A percentile compares a stretch with the other conserved stretches of the same genome.
phyloP scores from a whole-genome alignment of 176 grass and related monocot species.

The Olyra latifolia region DNA sequence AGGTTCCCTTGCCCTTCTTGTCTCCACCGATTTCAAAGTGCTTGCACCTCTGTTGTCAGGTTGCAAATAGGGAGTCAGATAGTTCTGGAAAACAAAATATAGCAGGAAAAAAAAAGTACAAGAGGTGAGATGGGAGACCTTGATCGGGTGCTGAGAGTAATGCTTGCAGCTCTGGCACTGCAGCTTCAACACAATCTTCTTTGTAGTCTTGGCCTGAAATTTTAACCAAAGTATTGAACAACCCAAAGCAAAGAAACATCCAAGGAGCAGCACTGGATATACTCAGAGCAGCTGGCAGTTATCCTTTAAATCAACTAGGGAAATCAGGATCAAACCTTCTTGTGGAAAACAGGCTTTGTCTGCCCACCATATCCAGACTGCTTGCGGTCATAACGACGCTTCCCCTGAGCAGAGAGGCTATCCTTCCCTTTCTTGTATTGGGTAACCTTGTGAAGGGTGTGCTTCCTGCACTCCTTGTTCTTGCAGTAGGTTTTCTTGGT shows the following conservation, averaged over 20 bases:
- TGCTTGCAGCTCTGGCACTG: constrained; percentile 94
- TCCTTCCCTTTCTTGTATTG: too few species aligned
- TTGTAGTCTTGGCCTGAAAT: constrained; percentile 39
- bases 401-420: too few species aligned
- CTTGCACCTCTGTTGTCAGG: constrained; percentile 48
- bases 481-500: too few species aligned
- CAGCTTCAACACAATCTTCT: constrained; percentile 62
- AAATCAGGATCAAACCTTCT: constrained; percentile 52
- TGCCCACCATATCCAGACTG: constrained; percentile 83
- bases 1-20: constrained; percentile 67
- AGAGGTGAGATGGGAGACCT: constrained; percentile 22
- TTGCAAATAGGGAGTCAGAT: neutral
- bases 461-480: too few species aligned
- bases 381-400: constrained; percentile 33
- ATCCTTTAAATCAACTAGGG: too few species aligned
- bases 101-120: neutral
- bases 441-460: too few species aligned
- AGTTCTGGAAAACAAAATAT: neutral
- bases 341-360: constrained; percentile 86
- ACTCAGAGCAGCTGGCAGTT: too few species aligned
- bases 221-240: neutral
- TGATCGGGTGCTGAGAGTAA: constrained; percentile 69
- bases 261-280: neutral
- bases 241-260: neutral
- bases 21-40: constrained; percentile 67